Evolutionary conservation across 805 yeast genomes (phyloP), one percentile per base, ranked within the genome.

Genomic region (Cyberlindnera subsufficiens): DNA sequence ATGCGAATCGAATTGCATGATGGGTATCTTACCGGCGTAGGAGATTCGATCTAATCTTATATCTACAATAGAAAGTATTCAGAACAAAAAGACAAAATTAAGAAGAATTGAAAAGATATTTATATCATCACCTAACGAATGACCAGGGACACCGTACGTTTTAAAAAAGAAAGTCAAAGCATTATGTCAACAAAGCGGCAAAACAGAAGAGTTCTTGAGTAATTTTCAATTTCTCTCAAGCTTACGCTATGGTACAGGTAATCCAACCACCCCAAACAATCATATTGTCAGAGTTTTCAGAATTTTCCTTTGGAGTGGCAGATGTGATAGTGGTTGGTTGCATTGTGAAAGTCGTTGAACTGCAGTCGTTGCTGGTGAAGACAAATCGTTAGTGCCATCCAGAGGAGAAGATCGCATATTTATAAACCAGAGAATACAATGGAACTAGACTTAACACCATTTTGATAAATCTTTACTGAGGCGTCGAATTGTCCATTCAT

Each of bases 251-350:
- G 41, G 49, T 45, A 31, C 46, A 44, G 25, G 40, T 32, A 30
- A 38, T 25, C 47, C 47, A 44, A 29, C 31, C 33, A 32, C 46
- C 46, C 40, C 39, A 42, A 14, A 37, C 15, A 18, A 39, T 35
- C 25, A 40, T 22, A 44, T 45, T 45, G 40, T 45, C 49, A 16
- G 42, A 20, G 44, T 43, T 36, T 38, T 45, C 49, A 36, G 39
- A 30, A 39, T 39, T 43, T 11, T 43, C 46, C 39, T 40, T 39
- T 39, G 46, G 46, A 39, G 43, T 39, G 25, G 41, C 46, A 34
- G 43, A 37, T 30, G 46, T 29, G 20, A 29, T 30, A 32, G 40
- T 37, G 18, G 43, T 37, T 37, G 46, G 46, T 37, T 43, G 43
- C 46, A 43, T 43, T 43, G 35, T 37, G 17, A 15, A 18, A 20